Base-by-base conservation (phyloP, 495 filamentous ascomycete genomes). In the Tirmania nivea region DNA sequence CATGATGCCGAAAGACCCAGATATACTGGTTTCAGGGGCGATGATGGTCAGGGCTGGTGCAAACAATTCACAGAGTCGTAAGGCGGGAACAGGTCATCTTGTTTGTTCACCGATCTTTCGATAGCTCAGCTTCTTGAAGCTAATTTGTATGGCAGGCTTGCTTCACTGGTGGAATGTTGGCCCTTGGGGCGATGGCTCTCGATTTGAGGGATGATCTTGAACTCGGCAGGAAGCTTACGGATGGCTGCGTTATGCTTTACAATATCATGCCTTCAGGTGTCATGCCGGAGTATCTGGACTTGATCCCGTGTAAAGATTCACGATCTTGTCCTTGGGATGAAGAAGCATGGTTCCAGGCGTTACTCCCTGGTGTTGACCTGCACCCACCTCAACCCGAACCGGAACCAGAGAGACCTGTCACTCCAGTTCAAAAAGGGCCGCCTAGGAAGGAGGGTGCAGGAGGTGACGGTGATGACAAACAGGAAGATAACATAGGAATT, bases 241-340 rank as follows among this genome's bases (percentile, higher is more conserved):
- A 93, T 54, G 92, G 89, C 19, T 97, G 90, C 63, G 82, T 90
- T 2, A 96, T 86, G 89, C 82, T 86, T 2, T 96, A 96, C 63
- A 78, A 85, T 59, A 72, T 74, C 16, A 86, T 83, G 11, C 71
- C 76, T 1, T 82, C 80, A 0, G 92, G 89, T 4, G 84, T 97
- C 58, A 94, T 94, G 87, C 88, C 90, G 1, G 90, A 97, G 65
- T 65, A 65, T 7, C 81, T 85, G 53, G 62, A 63, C 6, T 66
- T 81, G 0, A 58, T 88, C 21, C 75, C 78, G 2, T 97, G 90
- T 63, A 69, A 74, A n/a, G 71, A 79, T 54, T 63, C 61, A 5
- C 65, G 74, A 34, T 66, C 76, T 17, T 97, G 90, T 63, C 67
- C 75, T 10, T 96, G 83, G 77, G 81, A 89, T 62, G 70, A 87